phyloP scores from a whole-genome alignment of 805 yeast genomes.

The Wickerhamomyces alni region DNA sequence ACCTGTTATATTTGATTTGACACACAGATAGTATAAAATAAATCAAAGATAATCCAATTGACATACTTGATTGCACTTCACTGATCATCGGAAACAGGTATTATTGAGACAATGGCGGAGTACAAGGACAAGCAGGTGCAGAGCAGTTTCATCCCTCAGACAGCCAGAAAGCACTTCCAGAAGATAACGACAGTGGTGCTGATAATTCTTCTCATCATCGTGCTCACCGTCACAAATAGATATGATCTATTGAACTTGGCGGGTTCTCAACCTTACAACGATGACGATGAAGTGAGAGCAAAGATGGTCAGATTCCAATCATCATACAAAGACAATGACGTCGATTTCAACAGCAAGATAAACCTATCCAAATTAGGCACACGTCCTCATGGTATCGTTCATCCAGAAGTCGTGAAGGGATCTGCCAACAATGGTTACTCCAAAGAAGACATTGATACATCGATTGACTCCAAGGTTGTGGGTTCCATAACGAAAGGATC shows the following conservation, averaged over 20 bases:
- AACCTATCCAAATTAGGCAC: background rate
- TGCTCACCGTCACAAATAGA: background rate
- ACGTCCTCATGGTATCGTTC: background rate
- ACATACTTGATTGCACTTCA: no score
- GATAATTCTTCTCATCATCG: background rate
- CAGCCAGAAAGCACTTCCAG: background rate
- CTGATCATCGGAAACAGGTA: no score
- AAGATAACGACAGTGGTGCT: background rate
- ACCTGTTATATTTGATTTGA: no score
- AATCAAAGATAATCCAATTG: no score
- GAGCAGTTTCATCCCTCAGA: background rate
- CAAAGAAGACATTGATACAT: conserved; percentile 9
- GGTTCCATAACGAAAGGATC: conserved; percentile 7
- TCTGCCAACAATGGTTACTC: conserved; percentile 1
- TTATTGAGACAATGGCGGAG: background rate
- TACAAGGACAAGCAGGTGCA: conserved; percentile 1
- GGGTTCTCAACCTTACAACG: background rate
- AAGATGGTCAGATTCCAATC: background rate
- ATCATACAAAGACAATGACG: background rate
- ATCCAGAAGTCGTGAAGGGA: conserved; percentile 2
- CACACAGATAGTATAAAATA: no score
- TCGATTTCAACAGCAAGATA: background rate
- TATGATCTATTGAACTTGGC: background rate
- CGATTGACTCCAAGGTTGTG: conserved; percentile 13
- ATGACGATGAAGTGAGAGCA: background rate